phyloP scores from a whole-genome alignment of 2,329 filamentous ascomycete genomes.

The Cladophialophora chaetospira region DNA sequence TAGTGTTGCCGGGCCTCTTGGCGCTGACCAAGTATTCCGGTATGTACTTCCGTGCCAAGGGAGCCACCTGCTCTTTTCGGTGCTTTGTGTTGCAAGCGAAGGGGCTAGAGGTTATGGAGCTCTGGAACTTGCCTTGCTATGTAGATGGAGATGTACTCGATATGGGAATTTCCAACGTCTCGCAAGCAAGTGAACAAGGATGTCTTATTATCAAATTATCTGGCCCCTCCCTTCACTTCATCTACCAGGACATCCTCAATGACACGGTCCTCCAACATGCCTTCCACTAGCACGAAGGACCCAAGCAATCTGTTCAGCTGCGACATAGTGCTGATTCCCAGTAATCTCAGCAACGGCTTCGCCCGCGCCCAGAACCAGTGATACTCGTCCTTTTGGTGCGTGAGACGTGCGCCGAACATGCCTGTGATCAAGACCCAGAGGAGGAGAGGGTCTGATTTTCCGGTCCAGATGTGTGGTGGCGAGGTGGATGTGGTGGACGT shows the following conservation, averaged over 20 bases:
- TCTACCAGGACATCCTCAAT: not conserved
- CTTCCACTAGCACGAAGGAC: constrained; percentile 15
- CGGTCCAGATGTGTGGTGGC: constrained; percentile 12
- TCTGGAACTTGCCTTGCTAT: no score
- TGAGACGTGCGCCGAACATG: not conserved
- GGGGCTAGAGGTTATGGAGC: no score
- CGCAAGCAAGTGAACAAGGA: no score
- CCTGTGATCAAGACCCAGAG: constrained; percentile 21
- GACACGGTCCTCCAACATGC: constrained; percentile 11
- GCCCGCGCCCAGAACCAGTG: constrained; percentile 12
- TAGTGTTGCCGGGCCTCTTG: no score
- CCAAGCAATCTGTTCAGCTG: constrained; percentile 2
- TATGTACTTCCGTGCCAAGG: no score
- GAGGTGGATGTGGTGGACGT: not conserved
- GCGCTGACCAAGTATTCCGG: no score
- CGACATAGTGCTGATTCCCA: constrained; percentile 3
- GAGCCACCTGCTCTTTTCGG: no score
- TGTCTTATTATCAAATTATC: no score
- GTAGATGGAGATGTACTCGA: no score
- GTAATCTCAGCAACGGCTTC: not conserved
- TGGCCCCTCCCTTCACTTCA: no score
- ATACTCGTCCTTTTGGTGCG: constrained; percentile 1
- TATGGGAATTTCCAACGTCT: no score
- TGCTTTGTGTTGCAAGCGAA: no score
- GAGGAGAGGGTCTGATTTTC: constrained; percentile 11